Base-by-base conservation (phyloP, 2,329 filamentous ascomycete species). In the Rachicladosporium sp. region DNA sequence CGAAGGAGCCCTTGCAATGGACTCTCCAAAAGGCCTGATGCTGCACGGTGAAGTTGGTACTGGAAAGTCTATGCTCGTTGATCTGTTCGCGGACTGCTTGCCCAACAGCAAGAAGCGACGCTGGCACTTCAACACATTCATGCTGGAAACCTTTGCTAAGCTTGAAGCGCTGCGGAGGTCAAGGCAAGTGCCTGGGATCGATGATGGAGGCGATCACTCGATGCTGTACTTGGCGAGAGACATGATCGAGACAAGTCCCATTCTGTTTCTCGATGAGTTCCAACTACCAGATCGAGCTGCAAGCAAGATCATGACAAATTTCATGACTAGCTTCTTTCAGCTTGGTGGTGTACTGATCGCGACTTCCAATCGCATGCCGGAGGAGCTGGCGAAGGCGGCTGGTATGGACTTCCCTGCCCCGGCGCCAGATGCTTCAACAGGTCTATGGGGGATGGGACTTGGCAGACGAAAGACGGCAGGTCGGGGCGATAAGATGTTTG, bases 41-140 rank as follows among this genome's bases (percentile, higher is more conserved):
- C 68, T 91, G 0, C 84, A 85, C 19, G 83, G 84, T 5, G 82
- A 87, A 54, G 84, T 91, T 2, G 84, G 84, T 8, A 86, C 81
- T 0, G 83, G 84, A 10, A 91, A 91, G 57, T 82, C 77, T 4
- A 87, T 91, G 81, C 70, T 91, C n/a, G 70, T 88, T 10, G 83
- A 89, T 52, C 64, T 91, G 0, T 74, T 91, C n/a, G 81, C 82
- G 10, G 79, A 86, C 37, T 81, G 80, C 37, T 62, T 91, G 3
- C 84, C 84, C 1, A 86, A 76, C 10, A 65, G 69, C 33, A 78
- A 77, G 52, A 89, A 89, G 64, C 69, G 72, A 49, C 68, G 82
- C 43, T 87, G 80, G 77, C 84, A 89, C 55, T 91, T 87, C 61
- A 86, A 85, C 56, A 86, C 81, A 0, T 91, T 91, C 51, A 91